Evolutionary conservation across 2,329 filamentous ascomycete species (phyloP).

Genomic region (Pyrenochaeta sp.): DNA sequence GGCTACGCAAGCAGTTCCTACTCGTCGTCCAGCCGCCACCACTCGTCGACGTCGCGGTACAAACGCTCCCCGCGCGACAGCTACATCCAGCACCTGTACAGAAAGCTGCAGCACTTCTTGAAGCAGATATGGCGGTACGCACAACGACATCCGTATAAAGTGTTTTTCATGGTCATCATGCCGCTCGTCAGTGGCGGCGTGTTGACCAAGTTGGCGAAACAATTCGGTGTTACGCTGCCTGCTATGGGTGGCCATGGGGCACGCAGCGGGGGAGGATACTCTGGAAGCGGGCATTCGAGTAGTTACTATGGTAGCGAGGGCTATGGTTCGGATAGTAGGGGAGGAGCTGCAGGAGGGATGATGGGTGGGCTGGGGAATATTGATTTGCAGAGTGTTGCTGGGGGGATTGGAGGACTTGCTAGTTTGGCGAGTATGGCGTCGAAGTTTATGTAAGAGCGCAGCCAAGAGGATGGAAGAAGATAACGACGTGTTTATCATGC

Average conservation of each 20-base stretch:
- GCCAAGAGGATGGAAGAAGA: not conserved
- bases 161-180: constrained; percentile 89
- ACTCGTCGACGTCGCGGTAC: constrained; percentile 74
- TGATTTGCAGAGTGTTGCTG: constrained; percentile 41
- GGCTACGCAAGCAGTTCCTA: constrained; percentile 42
- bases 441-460: constrained; percentile 57
- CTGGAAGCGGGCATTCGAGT: not conserved
- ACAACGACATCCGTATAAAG: constrained; percentile 83
- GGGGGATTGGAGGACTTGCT: constrained; percentile 56
- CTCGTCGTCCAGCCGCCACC: constrained; percentile 42
- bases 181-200: constrained; percentile 86
- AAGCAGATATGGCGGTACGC: constrained; percentile 84
- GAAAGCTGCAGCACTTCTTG: constrained; percentile 79
- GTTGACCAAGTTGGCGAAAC: constrained; percentile 76
- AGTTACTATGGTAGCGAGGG: constrained; percentile 56
- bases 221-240: constrained; percentile 82
- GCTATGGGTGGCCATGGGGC: constrained; percentile 50
- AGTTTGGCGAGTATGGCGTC: constrained; percentile 57
- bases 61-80: constrained; percentile 78
- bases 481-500: not conserved
- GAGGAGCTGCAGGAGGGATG: constrained; percentile 36
- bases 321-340: constrained; percentile 46
- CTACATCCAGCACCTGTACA: constrained; percentile 77
- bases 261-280: constrained; percentile 36
- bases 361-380: constrained; percentile 37